phyloP scores from a whole-genome alignment of 352 stramenopile species.

The Phytophthora cactorum region DNA sequence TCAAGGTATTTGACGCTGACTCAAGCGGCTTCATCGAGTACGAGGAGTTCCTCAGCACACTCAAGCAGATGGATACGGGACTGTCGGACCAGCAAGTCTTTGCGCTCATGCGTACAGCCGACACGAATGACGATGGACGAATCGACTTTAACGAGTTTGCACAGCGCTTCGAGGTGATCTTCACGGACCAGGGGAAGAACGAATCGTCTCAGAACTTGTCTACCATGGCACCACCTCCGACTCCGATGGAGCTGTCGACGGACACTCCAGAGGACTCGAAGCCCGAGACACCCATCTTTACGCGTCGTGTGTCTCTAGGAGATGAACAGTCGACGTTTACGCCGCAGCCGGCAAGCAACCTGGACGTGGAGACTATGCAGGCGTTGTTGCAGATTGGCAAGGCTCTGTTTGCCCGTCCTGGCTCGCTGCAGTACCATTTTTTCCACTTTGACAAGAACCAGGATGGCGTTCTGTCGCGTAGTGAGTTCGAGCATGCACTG shows the following conservation, averaged over 20 bases:
- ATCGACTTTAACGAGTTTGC: slow-evolving; percentile 94
- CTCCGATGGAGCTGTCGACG: slow-evolving; percentile 24
- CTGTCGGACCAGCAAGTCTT: slow-evolving; percentile 93
- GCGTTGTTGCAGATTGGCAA: slow-evolving; percentile 81
- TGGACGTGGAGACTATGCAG: slow-evolving; percentile 87
- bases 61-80: slow-evolving; percentile 93
- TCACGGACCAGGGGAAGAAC: slow-evolving; percentile 72
- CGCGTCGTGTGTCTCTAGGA: slow-evolving; percentile 60
- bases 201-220: slow-evolving; percentile 23
- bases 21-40: slow-evolving; percentile 93
- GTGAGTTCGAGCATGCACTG: slow-evolving; percentile 81
- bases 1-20: slow-evolving; percentile 92
- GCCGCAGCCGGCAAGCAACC: slow-evolving; percentile 53
- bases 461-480: slow-evolving; percentile 79
- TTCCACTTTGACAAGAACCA: slow-evolving; percentile 86
- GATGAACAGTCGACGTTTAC: slow-evolving; percentile 74
- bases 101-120: slow-evolving; percentile 92
- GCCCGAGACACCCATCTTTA: slow-evolving; percentile 36
- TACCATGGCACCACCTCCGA: slow-evolving; percentile 15
- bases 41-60: slow-evolving; percentile 91
- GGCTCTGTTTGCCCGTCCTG: slow-evolving; percentile 72
- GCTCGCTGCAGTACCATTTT: slow-evolving; percentile 86
- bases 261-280: slow-evolving; percentile 23
- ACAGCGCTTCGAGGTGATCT: slow-evolving; percentile 92
- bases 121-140: slow-evolving; percentile 92